Evolutionary conservation across 176 grass and related monocot genomes (phyloP).

Genomic region (Cenchrus fungigraminus): DNA sequence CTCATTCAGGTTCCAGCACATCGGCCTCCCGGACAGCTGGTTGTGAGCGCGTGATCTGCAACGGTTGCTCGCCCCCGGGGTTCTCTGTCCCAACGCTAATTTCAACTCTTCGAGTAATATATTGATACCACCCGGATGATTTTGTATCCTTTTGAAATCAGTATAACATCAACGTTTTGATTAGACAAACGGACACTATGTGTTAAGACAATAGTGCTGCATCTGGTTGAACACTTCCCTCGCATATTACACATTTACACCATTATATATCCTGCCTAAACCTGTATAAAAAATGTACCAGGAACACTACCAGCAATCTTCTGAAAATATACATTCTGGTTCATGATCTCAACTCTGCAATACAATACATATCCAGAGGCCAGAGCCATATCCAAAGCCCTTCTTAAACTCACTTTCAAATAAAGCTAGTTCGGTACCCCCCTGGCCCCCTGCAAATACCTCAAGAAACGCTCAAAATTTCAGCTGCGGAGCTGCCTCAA

Average conservation of each 20-base stretch:
- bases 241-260: not conserved
- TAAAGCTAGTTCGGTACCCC: not conserved
- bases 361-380: not conserved
- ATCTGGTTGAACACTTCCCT: not conserved
- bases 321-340: not conserved
- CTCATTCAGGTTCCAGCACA: slow-evolving; percentile 64
- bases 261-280: not conserved
- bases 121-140: not conserved
- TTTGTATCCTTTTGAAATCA: not conserved
- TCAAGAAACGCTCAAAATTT: not conserved
- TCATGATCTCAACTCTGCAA: not conserved
- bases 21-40: slow-evolving; percentile 63
- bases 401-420: not conserved
- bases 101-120: not conserved
- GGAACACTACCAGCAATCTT: not conserved
- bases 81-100: not conserved
- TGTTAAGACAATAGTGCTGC: too few species aligned
- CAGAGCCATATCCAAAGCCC: not conserved
- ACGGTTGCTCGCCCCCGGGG: too few species aligned
- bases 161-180: not conserved
- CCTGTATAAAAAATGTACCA: not conserved
- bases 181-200: too few species aligned
- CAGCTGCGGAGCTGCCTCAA: not conserved
- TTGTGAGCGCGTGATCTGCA: slow-evolving; percentile 34
- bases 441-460: not conserved